Percentiles rank a stretch among this genome's conserved stretches.
Evolutionary conservation across 2,329 filamentous ascomycete species (phyloP).

Genomic region (Hirsutella thompsonii): DNA sequence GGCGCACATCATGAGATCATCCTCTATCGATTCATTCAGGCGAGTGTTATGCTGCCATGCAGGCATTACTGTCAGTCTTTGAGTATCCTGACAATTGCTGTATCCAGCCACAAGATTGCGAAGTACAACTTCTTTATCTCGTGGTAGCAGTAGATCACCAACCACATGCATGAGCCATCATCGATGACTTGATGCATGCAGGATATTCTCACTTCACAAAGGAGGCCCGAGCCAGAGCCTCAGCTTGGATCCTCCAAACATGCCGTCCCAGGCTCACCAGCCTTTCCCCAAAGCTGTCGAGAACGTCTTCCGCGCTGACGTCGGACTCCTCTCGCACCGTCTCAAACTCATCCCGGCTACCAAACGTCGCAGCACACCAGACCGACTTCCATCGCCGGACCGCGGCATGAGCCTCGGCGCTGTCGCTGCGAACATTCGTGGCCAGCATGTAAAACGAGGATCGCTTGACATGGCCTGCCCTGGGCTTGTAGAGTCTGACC

Average conservation of each 20-base stretch:
- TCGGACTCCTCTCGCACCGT: slow-evolving; percentile 3
- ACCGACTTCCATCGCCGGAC: slow-evolving; percentile 24
- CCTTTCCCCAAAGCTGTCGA: slow-evolving; percentile 21
- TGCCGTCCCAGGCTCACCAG: slow-evolving; percentile 16
- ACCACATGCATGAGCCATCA: too few species aligned
- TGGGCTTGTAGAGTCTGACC: slow-evolving; percentile 31
- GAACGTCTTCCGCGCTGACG: slow-evolving; percentile 8
- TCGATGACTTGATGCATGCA: too few species aligned
- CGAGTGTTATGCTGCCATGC: too few species aligned
- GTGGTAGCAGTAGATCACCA: too few species aligned
- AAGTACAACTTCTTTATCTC: too few species aligned
- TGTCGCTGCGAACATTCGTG: slow-evolving; percentile 20
- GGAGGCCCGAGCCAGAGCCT: slow-evolving; percentile 12
- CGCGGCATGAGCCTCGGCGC: slow-evolving; percentile 17
- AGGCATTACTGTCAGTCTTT: too few species aligned
- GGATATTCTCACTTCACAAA: neutral
- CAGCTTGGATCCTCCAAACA: slow-evolving; percentile 22
- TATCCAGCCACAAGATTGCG: too few species aligned
- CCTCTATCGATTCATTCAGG: too few species aligned
- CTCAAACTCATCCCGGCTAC: slow-evolving; percentile 11
- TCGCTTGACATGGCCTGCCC: slow-evolving; percentile 21
- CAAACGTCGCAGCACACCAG: slow-evolving; percentile 28
- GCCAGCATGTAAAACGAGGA: slow-evolving; percentile 43
- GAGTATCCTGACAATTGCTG: too few species aligned
- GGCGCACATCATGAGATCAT: too few species aligned